Evolutionary conservation across 148 eudicot species (phyloP).

Genomic region (Silene uniflora): DNA sequence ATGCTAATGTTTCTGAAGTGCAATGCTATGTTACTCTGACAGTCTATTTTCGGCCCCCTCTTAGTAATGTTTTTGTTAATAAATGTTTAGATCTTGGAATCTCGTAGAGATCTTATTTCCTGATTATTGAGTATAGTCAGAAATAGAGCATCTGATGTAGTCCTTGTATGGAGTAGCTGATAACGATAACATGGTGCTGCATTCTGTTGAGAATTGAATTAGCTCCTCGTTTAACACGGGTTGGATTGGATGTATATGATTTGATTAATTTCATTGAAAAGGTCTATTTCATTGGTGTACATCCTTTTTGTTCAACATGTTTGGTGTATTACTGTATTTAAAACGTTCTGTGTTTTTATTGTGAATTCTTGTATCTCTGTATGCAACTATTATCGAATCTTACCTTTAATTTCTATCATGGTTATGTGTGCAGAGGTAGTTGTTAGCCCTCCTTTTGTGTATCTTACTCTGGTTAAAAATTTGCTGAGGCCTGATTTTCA

Average conservation of each 20-base stretch:
- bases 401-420: not conserved
- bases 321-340: not conserved
- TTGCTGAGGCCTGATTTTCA: constrained; percentile 50
- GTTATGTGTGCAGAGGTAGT: constrained; percentile 48
- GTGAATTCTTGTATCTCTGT: not conserved
- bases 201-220: not conserved
- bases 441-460: constrained; percentile 54
- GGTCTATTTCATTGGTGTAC: not conserved
- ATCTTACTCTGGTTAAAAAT: constrained; percentile 37
- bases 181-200: not conserved
- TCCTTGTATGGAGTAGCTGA: not conserved
- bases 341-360: not conserved
- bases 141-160: not conserved
- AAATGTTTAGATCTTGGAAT: too few relatives aligned
- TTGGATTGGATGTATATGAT: constrained; percentile 5
- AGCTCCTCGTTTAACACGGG: not conserved
- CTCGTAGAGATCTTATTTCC: not conserved
- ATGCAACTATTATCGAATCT: not conserved
- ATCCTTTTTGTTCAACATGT: not conserved
- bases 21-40: not conserved
- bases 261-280: not conserved
- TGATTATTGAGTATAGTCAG: not conserved
- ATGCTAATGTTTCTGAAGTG: not conserved
- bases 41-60: too few relatives aligned
- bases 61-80: too few relatives aligned